Percentiles rank a stretch among this genome's conserved stretches.
Conservation (phyloP, 495 filamentous ascomycete genomes). For the Aspergillus affinis region DNA sequence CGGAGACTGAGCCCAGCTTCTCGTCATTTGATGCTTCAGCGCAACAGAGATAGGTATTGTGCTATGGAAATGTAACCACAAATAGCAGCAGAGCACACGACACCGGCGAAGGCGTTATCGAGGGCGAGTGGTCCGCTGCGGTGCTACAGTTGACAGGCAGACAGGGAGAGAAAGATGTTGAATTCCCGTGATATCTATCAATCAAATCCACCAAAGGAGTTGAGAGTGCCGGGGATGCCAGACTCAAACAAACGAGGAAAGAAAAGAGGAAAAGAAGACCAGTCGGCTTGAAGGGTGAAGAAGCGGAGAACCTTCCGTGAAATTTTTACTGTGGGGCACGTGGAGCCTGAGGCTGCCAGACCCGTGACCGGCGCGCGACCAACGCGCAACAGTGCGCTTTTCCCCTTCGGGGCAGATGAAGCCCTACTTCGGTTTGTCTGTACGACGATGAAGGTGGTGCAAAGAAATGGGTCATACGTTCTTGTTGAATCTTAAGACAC, state of each 20-base stretch:
- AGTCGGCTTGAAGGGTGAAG: neutral
- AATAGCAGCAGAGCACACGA: conserved; percentile 23
- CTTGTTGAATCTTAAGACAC: neutral
- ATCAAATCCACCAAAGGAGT: neutral
- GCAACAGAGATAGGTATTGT: neutral
- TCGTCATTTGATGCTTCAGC: conserved; percentile 26
- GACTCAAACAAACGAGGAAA: neutral
- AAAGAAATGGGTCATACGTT: neutral
- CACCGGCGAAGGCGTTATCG: conserved; percentile 8
- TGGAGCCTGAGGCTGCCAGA: conserved; percentile 25
- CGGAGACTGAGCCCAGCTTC: conserved; percentile 7
- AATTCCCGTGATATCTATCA: neutral
- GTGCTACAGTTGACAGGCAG: conserved; percentile 17
- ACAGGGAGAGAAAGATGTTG: neutral
- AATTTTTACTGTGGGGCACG: conserved; percentile 20
- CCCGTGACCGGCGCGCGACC: conserved; percentile 23
- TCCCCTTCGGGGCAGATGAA: neutral
- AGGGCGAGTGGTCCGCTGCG: conserved; percentile 7
- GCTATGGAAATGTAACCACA: conserved; percentile 1
- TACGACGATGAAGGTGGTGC: neutral
- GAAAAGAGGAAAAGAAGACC: neutral
- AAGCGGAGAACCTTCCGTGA: conserved; percentile 1
- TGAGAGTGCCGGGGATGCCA: neutral
- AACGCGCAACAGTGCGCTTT: conserved; percentile 8
- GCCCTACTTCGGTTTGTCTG: neutral